Conservation (phyloP, 2,329 filamentous ascomycete species). For the Shiraia bambusicola region DNA sequence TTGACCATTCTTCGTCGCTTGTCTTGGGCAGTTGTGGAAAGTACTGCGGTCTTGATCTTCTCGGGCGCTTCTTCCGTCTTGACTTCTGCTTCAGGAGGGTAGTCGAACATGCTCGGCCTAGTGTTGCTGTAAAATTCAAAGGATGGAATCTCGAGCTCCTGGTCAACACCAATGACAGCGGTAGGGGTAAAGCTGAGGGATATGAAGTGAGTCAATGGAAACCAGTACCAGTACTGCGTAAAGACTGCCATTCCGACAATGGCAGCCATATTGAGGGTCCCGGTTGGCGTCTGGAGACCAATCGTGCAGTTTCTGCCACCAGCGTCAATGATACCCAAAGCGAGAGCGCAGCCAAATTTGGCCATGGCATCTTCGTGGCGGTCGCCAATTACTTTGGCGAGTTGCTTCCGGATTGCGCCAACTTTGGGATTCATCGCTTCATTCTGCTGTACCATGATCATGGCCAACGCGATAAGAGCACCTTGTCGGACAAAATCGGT, state of each 20-base stretch:
- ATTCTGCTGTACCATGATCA: conserved; percentile 99
- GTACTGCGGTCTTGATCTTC: conserved; percentile 89
- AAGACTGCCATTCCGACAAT: conserved; percentile 98
- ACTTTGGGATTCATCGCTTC: conserved; percentile 99
- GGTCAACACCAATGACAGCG: conserved; percentile 89
- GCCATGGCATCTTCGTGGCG: conserved; percentile 99
- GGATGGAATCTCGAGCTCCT: conserved; percentile 87
- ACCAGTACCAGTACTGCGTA: conserved; percentile 99
- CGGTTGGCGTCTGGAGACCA: conserved; percentile 93
- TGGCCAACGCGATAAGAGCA: conserved; percentile 87
- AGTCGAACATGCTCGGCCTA: conserved; percentile 93
- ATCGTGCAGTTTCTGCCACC: conserved; percentile 98
- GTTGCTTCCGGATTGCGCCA: conserved; percentile 81
- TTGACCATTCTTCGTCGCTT: conserved; percentile 94
- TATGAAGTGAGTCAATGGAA: conserved; percentile 96
- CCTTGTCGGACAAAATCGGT: conserved; percentile 98
- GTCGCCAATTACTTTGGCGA: conserved; percentile 91
- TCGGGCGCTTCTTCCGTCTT: conserved; percentile 93
- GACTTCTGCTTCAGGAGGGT: conserved; percentile 93
- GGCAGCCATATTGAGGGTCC: conserved; percentile 97
- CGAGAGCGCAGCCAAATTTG: conserved; percentile 93
- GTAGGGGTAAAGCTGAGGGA: conserved; percentile 96
- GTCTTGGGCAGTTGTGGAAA: conserved; percentile 95
- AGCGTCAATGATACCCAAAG: conserved; percentile 95
- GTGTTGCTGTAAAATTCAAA: conserved; percentile 97